Evolutionary conservation across 352 stramenopile species (phyloP).

Genomic region (Phytophthora macrochlamydospora): DNA sequence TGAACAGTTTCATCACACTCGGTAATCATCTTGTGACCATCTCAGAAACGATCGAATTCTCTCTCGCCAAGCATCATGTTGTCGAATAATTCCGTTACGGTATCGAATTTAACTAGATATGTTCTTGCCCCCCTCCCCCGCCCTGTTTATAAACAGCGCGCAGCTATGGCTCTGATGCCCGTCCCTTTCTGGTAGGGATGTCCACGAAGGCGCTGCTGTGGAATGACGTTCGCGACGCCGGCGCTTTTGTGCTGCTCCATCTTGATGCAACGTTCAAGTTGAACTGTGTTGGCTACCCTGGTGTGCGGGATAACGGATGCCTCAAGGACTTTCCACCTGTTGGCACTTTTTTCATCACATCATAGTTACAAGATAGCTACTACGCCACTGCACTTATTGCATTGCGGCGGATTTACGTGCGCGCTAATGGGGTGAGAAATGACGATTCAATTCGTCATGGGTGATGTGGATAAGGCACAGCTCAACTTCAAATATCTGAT

Average conservation of each 20-base stretch:
- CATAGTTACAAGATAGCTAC: not conserved
- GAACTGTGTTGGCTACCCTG: constrained; percentile 6
- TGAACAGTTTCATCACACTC: too few species aligned
- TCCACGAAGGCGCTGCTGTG: constrained; percentile 5
- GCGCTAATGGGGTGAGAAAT: not conserved
- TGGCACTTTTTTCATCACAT: constrained; percentile 5
- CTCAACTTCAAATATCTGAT: constrained; percentile 1
- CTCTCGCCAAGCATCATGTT: too few species aligned
- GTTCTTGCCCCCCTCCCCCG: too few species aligned
- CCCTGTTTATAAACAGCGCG: too few species aligned
- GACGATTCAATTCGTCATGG: not conserved
- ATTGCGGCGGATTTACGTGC: not conserved
- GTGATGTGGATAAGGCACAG: not conserved
- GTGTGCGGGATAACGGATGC: constrained; percentile 5
- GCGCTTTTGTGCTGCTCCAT: not conserved
- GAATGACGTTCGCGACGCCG: not conserved
- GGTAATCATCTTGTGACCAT: too few species aligned
- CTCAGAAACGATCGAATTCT: too few species aligned
- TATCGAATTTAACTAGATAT: too few species aligned
- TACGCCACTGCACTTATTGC: not conserved
- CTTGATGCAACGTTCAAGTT: constrained; percentile 10
- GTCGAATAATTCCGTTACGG: too few species aligned
- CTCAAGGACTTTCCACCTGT: not conserved
- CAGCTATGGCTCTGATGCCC: constrained; percentile 5
- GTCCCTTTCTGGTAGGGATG: constrained; percentile 7